Percentiles rank a stretch among this genome's conserved stretches.
Evolutionary conservation across 2,329 filamentous ascomycete species (phyloP).

Genomic region (Penicillium sp.): DNA sequence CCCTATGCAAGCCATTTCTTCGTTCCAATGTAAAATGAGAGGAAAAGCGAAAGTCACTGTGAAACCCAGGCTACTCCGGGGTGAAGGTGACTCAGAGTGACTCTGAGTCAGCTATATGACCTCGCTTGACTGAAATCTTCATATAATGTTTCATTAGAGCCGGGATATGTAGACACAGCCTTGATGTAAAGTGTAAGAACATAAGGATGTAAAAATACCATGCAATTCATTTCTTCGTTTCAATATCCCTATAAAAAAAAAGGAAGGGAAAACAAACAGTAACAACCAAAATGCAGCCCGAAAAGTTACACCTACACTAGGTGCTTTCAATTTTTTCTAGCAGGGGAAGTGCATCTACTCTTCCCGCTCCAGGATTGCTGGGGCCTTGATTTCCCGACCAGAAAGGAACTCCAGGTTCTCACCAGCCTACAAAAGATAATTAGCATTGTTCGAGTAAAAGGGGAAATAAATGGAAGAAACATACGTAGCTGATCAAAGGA

Average conservation of each 20-base stretch:
- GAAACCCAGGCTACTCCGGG: too few relatives aligned
- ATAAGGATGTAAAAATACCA: not conserved
- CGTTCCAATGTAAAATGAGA: too few relatives aligned
- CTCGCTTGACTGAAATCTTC: too few relatives aligned
- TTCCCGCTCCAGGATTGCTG: conserved; percentile 64
- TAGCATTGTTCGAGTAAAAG: conserved; percentile 4
- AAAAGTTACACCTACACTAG: not conserved
- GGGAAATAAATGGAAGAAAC: conserved; percentile 40
- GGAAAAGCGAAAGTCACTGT: too few relatives aligned
- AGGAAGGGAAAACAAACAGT: not conserved
- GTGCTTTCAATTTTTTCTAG: not conserved
- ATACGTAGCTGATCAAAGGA: conserved; percentile 91
- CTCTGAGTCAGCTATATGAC: too few relatives aligned
- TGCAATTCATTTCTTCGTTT: conserved; percentile 25
- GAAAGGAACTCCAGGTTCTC: conserved; percentile 64
- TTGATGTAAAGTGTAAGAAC: too few relatives aligned
- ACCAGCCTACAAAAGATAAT: conserved; percentile 50
- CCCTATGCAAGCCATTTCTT: too few relatives aligned
- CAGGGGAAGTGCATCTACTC: conserved; percentile 27
- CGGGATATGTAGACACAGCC: too few relatives aligned
- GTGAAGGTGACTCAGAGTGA: too few relatives aligned
- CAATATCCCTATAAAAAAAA: not conserved
- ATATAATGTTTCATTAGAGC: too few relatives aligned
- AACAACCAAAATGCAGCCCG: not conserved
- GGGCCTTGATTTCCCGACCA: conserved; percentile 60